Base-by-base conservation (phyloP, 2,329 filamentous ascomycete genomes). In the Calycina herbarum region DNA sequence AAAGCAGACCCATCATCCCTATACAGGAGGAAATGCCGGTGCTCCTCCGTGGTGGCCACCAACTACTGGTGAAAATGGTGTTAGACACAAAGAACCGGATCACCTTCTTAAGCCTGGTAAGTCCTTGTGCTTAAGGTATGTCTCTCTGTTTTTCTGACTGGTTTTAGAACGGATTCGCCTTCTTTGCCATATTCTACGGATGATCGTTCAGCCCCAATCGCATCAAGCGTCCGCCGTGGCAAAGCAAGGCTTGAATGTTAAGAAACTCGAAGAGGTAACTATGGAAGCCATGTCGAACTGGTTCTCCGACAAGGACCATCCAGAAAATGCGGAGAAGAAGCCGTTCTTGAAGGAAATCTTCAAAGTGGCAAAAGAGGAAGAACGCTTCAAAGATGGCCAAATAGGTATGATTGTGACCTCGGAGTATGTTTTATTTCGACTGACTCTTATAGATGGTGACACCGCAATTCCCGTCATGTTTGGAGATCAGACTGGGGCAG, bases 1-100 rank as follows among this genome's bases (percentile, higher is more conserved):
- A 77, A 93, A 93, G 76, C 90, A 92, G 76, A 89, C 88, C 0
- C 89, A 85, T 20, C 87, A 90, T 71, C 90, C 90, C 0, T 93
- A 93, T 73, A 90, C 87, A 1, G 82, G 82, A n/a, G 85, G 83
- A 38, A 83, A 88, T 57, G 83, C 83, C 38, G 87, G 85, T 69
- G 84, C 84, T 1, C 86, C 88, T 0, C 83, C 84, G 61, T 91
- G 88, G 88, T 90, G 88, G 88, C 88, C 88, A 8, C 61, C 2
- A 81, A 83, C 73, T 78, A 81, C 6, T 82, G 83, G 82, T 80
- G 84, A 80, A 0, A 81, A 82, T 64, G 79, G 83, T 42, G 86
- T 90, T 62, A 82, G 85, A 13, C 89, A 92, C 75, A 89, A 86
- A 72, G 90, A 93, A 76, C 90, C 90, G 0, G 90, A 93, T 72